A percentile compares a stretch with the other conserved stretches of the same genome.
Evolutionary conservation across 78 protist genomes (phyloP).

Genomic region (Anaeramoeba flamelloides): DNA sequence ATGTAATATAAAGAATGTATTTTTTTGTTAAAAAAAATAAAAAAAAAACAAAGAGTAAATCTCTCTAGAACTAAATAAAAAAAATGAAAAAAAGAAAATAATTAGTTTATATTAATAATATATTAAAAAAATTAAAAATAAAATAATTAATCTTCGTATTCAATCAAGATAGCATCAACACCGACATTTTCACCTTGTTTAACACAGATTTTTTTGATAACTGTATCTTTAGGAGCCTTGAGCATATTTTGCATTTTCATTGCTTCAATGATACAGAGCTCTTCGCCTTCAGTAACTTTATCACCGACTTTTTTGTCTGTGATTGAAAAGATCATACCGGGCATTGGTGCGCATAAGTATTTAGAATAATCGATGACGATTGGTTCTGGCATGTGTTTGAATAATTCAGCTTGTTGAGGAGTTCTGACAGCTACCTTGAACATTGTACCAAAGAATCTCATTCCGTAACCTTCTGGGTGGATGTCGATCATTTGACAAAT

Average conservation of each 20-base stretch:
- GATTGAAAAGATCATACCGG: conserved; percentile 29
- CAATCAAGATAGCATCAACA: neutral
- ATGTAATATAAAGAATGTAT: too few relatives aligned
- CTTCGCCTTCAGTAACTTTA: conserved; percentile 47
- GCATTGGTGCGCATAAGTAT: conserved; percentile 62
- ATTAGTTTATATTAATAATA: too few relatives aligned
- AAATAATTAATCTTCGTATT: conserved; percentile 35
- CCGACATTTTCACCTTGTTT: neutral
- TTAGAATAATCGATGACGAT: conserved; percentile 25
- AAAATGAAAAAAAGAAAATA: too few relatives aligned
- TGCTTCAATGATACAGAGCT: conserved; percentile 79
- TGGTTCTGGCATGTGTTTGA: conserved; percentile 42
- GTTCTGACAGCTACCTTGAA: conserved; percentile 24
- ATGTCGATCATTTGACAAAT: neutral
- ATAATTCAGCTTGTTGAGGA: conserved; percentile 14
- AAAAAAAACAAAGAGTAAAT: too few relatives aligned
- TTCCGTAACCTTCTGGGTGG: neutral
- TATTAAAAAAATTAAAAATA: too few relatives aligned
- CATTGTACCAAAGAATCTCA: neutral
- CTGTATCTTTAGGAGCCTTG: conserved; percentile 52
- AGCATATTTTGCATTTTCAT: conserved; percentile 93
- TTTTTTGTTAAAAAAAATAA: too few relatives aligned
- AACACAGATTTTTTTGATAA: conserved; percentile 28
- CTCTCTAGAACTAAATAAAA: too few relatives aligned
- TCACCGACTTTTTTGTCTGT: conserved; percentile 30